Evolutionary conservation across 441 rosid genomes (phyloP), one percentile per base, ranked within the genome.

Genomic region (Pelargonium exstipulatum): DNA sequence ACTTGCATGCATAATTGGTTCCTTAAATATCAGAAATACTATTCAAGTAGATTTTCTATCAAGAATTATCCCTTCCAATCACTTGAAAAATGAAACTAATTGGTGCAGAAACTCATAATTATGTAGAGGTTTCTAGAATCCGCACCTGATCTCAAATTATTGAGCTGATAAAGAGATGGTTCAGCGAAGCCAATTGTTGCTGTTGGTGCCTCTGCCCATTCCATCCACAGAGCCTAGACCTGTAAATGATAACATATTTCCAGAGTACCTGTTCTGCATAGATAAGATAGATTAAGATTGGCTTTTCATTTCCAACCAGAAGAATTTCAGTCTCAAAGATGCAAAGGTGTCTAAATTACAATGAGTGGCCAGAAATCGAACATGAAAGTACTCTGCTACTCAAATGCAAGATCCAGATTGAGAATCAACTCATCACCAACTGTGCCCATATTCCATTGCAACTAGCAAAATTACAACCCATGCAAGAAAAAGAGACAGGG

Each of bases 401-500:
- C 5, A 35, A 18, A 35, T 10, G 9, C 4, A 45, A 26, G 18
- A 49, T 17, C 29, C 26, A 45, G 65, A 45, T 37, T 26, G 32
- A 17, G 20, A 5, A 66, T 8, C 40, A 58, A 18, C 69, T 40
- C 24, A 7, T 8, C 2, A 16, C 45, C 14, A 9, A 17, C 7
- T 14, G 40, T 68, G 64, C 72, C 66, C 62, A 42, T 55, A 57
- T 9, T 35, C 64, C 46, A 32, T 66, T 68, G 72, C 63, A 61
- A 69, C 45, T 66, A 43, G 62, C 69, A 68, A 51, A 14, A 1
- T 4, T 14, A 51, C 5, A 51, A 51, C 17, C 8, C 58, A n/a
- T 14, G 58, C 20, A 51, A 51, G 61, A 64, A 61, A 58, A 63
- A 51, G 45, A 72, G 73, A 72, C 73, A 70, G 26, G 37, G 35